Base-by-base conservation (phyloP, 352 stramenopile species). In the Phytopythium oedochilum region DNA sequence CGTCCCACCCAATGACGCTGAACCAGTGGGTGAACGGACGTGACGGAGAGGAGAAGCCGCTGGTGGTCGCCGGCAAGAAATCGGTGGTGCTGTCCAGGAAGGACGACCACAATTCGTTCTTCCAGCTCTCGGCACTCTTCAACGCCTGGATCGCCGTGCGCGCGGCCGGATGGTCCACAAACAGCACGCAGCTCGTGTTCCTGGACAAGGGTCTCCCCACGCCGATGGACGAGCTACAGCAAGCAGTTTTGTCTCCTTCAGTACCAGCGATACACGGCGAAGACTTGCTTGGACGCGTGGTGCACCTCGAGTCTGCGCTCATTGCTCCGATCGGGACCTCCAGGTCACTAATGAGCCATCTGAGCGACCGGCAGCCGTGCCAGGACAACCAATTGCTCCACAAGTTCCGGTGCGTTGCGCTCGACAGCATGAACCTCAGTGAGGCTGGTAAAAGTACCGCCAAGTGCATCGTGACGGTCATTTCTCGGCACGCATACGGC, bases 391-490 rank as follows among this genome's bases (percentile, higher is more conserved):
- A 29, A 31, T 47, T 70, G 45, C 42, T 70, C 32, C 32, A 50
- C 34, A 47, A 61, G 23, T 66, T 69, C 53, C 47, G 55, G 1
- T 44, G 60, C 11, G 47, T 61, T 31, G 65, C 78, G 2, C 44
- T 76, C 10, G 25, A 53, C 11, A 31, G 63, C 3, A 72, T 85
- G 46, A 50, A 52, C 1, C 36, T 63, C 31, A 43, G 64, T 59
- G 11, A 39, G 10, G 52, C 40, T 32, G 8, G 10, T 4, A 29
- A 38, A 25, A 53, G 7, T 70, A n/a, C n/a, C n/a, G n/a, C n/a
- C n/a, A n/a, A n/a, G n/a, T n/a, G 72, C 53, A 40, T 69, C n/a
- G 60, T 89, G 43, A 91, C 80, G 1, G 64, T 89, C 28, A 86
- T 91, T 35, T 78, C 75, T 12, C 71, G 80, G 28, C 59, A 73